These are phyloP conservation scores for Aspergillus carbonarius DNA, from an alignment of 2,329 filamentous ascomycete genomes.

Conservation along the genomic window DNA sequence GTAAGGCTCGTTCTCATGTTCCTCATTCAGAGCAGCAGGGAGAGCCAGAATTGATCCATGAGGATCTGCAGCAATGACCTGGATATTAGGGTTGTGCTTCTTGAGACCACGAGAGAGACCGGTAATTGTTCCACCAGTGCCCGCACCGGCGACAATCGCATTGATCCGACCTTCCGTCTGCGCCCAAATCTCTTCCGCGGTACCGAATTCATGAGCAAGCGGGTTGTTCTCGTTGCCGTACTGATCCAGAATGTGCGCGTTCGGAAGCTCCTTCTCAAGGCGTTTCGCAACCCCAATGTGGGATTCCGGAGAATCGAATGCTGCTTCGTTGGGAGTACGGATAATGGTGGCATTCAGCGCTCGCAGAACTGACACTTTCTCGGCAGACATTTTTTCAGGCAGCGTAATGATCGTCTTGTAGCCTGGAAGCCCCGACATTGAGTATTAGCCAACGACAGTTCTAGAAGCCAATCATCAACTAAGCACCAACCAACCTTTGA, in stretches of 20 bases:
- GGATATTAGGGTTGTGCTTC: slow-evolving; percentile 82
- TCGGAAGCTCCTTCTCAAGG: slow-evolving; percentile 91
- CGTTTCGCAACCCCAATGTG: slow-evolving; percentile 93
- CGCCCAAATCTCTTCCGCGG: slow-evolving; percentile 92
- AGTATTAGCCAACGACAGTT: background rate
- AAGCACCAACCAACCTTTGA: slow-evolving; percentile 61
- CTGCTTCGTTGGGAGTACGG: slow-evolving; percentile 91
- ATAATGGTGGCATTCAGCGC: slow-evolving; percentile 97
- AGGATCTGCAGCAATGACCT: slow-evolving; percentile 89
- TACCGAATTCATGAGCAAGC: slow-evolving; percentile 87
- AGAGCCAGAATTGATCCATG: slow-evolving; percentile 87
- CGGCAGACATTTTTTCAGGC: slow-evolving; percentile 98
- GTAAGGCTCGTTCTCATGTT: slow-evolving; percentile 78
- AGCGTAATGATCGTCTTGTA: slow-evolving; percentile 99
- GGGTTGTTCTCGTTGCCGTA: slow-evolving; percentile 93
- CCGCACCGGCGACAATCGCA: slow-evolving; percentile 85
- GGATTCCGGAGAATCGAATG: slow-evolving; percentile 90
- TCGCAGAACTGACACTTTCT: slow-evolving; percentile 93
- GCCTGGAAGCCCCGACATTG: slow-evolving; percentile 39
- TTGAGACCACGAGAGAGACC: slow-evolving; percentile 80
- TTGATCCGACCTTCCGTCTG: slow-evolving; percentile 83
- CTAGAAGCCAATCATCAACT: background rate
- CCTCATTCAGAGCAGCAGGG: slow-evolving; percentile 75
- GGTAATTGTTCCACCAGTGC: slow-evolving; percentile 93
- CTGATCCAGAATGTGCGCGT: slow-evolving; percentile 95